These are phyloP conservation scores for Kokia cookei DNA, from an alignment of 441 rosid species.

Conservation along the genomic window DNA sequence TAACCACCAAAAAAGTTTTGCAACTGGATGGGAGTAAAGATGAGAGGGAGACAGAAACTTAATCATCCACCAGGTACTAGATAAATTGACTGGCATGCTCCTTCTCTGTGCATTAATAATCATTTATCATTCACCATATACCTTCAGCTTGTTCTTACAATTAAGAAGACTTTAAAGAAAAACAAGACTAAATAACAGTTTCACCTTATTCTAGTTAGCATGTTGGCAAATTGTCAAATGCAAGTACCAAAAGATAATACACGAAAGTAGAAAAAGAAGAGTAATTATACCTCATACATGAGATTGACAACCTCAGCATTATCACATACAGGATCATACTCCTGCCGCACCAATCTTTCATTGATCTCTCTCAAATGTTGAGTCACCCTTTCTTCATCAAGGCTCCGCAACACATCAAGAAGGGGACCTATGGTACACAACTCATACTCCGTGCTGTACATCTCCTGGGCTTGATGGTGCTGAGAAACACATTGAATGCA, in stretches of 20 bases:
- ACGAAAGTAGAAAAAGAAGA: not conserved
- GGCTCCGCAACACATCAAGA: constrained; percentile 60
- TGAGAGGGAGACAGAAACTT: not conserved
- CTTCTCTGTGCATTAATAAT: not conserved
- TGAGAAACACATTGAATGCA: constrained; percentile 88
- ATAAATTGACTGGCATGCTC: not conserved
- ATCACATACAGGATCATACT: constrained; percentile 67
- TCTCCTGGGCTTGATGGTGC: constrained; percentile 90
- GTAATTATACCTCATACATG: constrained; percentile 84
- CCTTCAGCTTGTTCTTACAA: not conserved
- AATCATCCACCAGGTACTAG: not conserved
- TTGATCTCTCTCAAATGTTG: constrained; percentile 71
- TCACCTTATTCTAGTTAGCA: not conserved
- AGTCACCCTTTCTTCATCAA: constrained; percentile 90
- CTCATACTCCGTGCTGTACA: constrained; percentile 74
- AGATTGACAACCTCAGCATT: constrained; percentile 73
- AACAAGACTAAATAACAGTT: not conserved
- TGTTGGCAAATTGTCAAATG: not conserved
- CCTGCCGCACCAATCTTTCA: constrained; percentile 39
- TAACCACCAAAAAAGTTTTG: not conserved
- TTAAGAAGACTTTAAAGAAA: not conserved
- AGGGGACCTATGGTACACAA: constrained; percentile 70
- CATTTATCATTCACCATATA: not conserved
- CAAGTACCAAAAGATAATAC: not conserved
- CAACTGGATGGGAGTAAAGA: not conserved